Percentiles rank a stretch among this genome's conserved stretches.
These are phyloP conservation scores for Stephania yunnanensis DNA, from an alignment of 164 flowering plant species.

Conservation along the genomic window DNA sequence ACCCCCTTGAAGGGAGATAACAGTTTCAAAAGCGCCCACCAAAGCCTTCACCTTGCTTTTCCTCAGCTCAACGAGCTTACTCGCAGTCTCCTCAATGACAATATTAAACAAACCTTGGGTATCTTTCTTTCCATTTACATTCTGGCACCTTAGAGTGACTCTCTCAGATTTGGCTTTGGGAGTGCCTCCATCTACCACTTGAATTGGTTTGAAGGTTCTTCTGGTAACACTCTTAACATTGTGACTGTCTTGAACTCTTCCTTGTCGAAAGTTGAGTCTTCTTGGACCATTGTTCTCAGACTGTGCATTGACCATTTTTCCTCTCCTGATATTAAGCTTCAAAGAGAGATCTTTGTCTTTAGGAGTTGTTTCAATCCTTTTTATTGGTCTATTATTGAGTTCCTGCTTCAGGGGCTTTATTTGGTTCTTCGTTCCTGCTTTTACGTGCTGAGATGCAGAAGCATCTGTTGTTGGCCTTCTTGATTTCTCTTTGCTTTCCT, in stretches of 20 bases:
- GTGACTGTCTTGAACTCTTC: conserved; percentile 23
- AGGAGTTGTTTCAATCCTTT: conserved; percentile 15
- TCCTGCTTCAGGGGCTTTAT: conserved; percentile 11
- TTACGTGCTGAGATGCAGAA: not conserved
- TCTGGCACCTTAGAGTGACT: conserved; percentile 39
- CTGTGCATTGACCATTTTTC: conserved; percentile 32
- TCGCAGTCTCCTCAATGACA: conserved; percentile 64
- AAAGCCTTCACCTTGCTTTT: conserved; percentile 66
- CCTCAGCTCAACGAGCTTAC: conserved; percentile 42
- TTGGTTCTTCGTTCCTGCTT: not conserved
- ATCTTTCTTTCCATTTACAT: conserved; percentile 32
- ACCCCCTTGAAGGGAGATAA: conserved; percentile 51
- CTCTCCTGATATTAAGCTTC: conserved; percentile 44
- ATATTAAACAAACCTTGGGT: conserved; percentile 36
- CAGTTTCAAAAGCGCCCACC: conserved; percentile 71
- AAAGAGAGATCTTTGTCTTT: conserved; percentile 12
- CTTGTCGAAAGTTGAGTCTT: conserved; percentile 43
- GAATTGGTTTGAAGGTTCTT: conserved; percentile 21
- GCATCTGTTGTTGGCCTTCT: not conserved
- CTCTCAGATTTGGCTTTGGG: conserved; percentile 19
- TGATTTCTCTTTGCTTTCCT: not conserved
- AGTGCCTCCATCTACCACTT: conserved; percentile 1
- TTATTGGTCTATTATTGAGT: conserved; percentile 17
- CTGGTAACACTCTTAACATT: conserved; percentile 14
- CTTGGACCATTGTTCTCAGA: conserved; percentile 31